Conservation (phyloP, 1,139 yeast species). For the Sugiyamaella paludigena region DNA sequence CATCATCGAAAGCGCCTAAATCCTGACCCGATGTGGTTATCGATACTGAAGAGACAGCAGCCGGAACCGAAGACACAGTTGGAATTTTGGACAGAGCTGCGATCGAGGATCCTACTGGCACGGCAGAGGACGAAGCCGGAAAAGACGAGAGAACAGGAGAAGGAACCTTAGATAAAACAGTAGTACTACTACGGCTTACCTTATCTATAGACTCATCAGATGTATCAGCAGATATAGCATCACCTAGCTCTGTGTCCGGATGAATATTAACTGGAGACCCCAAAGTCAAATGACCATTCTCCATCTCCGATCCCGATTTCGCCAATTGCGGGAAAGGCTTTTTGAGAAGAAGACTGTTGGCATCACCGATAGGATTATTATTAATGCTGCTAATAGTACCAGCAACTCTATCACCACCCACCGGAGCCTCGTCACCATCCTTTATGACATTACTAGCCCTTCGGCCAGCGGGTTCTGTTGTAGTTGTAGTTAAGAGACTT, state of each 20-base stretch:
- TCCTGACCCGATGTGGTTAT: constrained; percentile 1
- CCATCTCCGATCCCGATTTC: too few relatives aligned
- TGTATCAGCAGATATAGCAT: too few relatives aligned
- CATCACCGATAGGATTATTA: too few relatives aligned
- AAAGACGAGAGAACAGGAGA: too few relatives aligned
- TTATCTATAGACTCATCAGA: too few relatives aligned
- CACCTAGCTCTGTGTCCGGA: constrained; percentile 4
- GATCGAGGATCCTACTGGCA: background rate
- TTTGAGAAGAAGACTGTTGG: too few relatives aligned
- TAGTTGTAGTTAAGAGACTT: background rate
- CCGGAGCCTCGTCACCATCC: too few relatives aligned
- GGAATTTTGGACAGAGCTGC: background rate
- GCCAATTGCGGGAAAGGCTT: too few relatives aligned
- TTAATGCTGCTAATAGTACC: too few relatives aligned
- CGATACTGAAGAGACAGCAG: background rate
- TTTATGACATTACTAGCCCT: background rate
- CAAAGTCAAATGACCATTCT: background rate
- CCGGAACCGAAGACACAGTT: background rate
- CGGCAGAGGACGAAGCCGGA: background rate
- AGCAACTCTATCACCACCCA: too few relatives aligned
- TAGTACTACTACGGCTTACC: too few relatives aligned
- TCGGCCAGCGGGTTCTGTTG: background rate
- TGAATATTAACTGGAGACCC: constrained; percentile 8
- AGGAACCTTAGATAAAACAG: too few relatives aligned
- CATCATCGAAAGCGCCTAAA: constrained; percentile 1